phyloP scores from a whole-genome alignment of 192 early-diverging fungal genomes.

The Piromyces finnis region DNA sequence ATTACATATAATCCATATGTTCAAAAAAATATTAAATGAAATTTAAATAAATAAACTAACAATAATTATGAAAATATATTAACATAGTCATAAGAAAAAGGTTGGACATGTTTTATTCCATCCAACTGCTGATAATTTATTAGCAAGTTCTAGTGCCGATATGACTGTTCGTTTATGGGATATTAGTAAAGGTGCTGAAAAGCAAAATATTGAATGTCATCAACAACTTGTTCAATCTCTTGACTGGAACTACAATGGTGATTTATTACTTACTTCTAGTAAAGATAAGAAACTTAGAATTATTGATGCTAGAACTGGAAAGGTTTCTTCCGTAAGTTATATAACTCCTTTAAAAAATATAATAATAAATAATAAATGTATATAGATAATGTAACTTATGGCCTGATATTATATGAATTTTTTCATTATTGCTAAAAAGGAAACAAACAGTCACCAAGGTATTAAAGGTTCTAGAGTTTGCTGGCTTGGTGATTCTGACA shows the following conservation, averaged over 20 bases:
- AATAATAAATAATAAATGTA: no score
- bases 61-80: no score
- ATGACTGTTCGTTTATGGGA: slow-evolving; percentile 80
- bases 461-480: slow-evolving; percentile 89
- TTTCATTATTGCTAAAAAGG: slow-evolving; percentile 16
- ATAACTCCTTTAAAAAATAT: no score
- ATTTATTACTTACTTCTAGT: slow-evolving; percentile 69
- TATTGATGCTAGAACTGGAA: slow-evolving; percentile 77
- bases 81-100: slow-evolving; percentile 22
- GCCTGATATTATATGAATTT: no score
- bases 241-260: slow-evolving; percentile 74
- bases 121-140: slow-evolving; percentile 83
- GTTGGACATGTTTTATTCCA: slow-evolving; percentile 98
- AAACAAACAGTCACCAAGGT: slow-evolving; percentile 77
- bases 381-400: no score
- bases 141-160: slow-evolving; percentile 78
- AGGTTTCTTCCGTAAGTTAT: slow-evolving; percentile 37
- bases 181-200: slow-evolving; percentile 60
- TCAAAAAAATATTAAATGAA: no score
- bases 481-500: slow-evolving; percentile 66
- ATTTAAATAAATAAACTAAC: no score
- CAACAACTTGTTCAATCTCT: slow-evolving; percentile 83
- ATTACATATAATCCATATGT: no score
- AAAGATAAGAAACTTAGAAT: slow-evolving; percentile 93
- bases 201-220: slow-evolving; percentile 64